Percentiles rank a stretch among this genome's conserved stretches.
phyloP scores from a whole-genome alignment of 2,329 filamentous ascomycete species.

The Stagonosporopsis cucurbitacearum region DNA sequence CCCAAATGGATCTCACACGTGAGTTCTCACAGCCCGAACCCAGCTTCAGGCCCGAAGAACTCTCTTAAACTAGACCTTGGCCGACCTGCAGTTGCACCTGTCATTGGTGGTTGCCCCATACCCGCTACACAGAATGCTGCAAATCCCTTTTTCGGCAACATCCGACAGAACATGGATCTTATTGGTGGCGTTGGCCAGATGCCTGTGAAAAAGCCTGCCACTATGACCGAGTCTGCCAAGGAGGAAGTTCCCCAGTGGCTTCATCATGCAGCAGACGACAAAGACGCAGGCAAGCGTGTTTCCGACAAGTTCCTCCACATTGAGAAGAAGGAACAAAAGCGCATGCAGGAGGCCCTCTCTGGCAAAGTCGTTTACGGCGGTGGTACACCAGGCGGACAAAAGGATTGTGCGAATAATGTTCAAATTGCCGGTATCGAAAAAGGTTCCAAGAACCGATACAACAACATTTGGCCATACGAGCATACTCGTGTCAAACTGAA shows the following conservation, averaged over 20 bases:
- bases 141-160: constrained; percentile 95
- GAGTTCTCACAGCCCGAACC: constrained; percentile 47
- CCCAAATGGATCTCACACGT: constrained; percentile 62
- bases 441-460: constrained; percentile 94
- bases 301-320: constrained; percentile 84
- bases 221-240: constrained; percentile 56
- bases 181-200: constrained; percentile 90
- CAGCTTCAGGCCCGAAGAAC: constrained; percentile 31
- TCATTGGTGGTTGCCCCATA: constrained; percentile 88
- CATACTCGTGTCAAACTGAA: constrained; percentile 85
- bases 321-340: constrained; percentile 82
- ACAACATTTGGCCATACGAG: constrained; percentile 96
- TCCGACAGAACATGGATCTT: constrained; percentile 94
- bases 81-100: constrained; percentile 67
- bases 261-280: constrained; percentile 67
- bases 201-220: constrained; percentile 63
- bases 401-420: constrained; percentile 57
- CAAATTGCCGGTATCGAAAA: constrained; percentile 93
- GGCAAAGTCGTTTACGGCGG: constrained; percentile 61
- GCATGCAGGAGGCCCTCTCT: constrained; percentile 85
- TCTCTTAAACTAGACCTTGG: constrained; percentile 34
- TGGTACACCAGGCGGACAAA: constrained; percentile 51
- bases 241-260: constrained; percentile 78
- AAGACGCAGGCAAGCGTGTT: constrained; percentile 78
- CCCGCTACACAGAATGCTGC: constrained; percentile 71